Evolutionary conservation across 2,329 filamentous ascomycete species (phyloP).

Genomic region (Colletotrichum orchidophilum): DNA sequence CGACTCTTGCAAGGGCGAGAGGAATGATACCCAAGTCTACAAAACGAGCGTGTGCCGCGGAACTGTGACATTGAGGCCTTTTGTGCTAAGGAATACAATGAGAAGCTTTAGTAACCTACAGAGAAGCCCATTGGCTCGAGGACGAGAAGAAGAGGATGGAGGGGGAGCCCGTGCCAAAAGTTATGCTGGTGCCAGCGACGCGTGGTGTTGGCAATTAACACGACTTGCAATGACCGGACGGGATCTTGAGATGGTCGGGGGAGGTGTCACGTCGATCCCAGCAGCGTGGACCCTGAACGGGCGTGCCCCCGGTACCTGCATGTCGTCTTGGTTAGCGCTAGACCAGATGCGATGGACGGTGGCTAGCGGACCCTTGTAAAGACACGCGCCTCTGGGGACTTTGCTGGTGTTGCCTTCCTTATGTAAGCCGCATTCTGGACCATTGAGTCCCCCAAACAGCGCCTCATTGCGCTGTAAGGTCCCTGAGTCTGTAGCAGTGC

Average conservation of each 20-base stretch:
- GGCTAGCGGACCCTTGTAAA: slow-evolving; percentile 20
- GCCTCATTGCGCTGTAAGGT: not conserved
- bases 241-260: not conserved
- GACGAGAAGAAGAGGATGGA: not conserved
- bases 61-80: not conserved
- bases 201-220: not conserved
- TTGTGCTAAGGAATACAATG: not conserved
- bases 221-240: not conserved
- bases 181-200: not conserved
- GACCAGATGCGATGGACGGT: slow-evolving; percentile 20
- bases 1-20: slow-evolving; percentile 26
- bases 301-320: slow-evolving; percentile 17
- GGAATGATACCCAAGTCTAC: slow-evolving; percentile 32
- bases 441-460: not conserved
- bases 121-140: not conserved
- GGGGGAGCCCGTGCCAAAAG: not conserved
- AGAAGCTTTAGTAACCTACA: not conserved
- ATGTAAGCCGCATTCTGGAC: slow-evolving; percentile 26
- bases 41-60: not conserved
- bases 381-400: slow-evolving; percentile 31
- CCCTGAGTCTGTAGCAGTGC: too few species aligned
- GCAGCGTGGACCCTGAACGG: slow-evolving; percentile 23
- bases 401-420: not conserved
- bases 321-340: slow-evolving; percentile 32
- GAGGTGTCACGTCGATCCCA: slow-evolving; percentile 28